Base-by-base conservation (phyloP, 208 protist genomes). In the Crithidia thermophila region DNA sequence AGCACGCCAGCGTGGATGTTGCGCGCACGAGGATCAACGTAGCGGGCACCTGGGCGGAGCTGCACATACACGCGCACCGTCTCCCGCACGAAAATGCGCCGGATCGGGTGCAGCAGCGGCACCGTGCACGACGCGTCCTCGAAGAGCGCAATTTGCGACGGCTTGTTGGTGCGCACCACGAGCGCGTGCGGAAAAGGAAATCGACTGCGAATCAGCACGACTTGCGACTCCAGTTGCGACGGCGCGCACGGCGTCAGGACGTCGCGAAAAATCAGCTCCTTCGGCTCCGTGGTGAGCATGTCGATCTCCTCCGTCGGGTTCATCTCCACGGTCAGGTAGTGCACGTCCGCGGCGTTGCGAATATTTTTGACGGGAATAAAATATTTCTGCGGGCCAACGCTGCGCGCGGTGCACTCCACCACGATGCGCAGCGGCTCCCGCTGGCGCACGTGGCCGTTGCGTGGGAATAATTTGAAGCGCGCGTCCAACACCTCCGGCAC, bases 291-390 rank as follows among this genome's bases (percentile, higher is more conserved):
- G 13, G 78, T 76, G n/a, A 95, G 67, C 36, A 77, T 77, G 51
- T 89, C 85, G 20, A 84, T 75, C 36, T 85, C 85, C 46, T 82
- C 73, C 2, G 75, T 90, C 4, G 90, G 85, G 62, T 94, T 91
- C 49, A 95, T 49, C 60, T 89, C 84, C 10, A 95, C 79, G 13
- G 84, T 80, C 30, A 95, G 39, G 68, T 94, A 94, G 51, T 80
- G 72, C 40, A 94, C 75, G 56, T 93, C 85, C 0, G 60, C 42
- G 3, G 75, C 60, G 70, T 93, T 81, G 56, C 84, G 76, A 27
- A 93, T 57, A 34, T 95, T 94, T 55, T 86, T 92, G 20, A 95
- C 81, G 5, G 90, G 87, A 49, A 95, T 86, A 40, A 94, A 82
- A 56, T 94, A 95, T 60, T 83, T 86, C 59, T 95, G 90, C 7